Base-by-base conservation (phyloP, 352 stramenopile genomes). In the Phytophthora cajani region DNA sequence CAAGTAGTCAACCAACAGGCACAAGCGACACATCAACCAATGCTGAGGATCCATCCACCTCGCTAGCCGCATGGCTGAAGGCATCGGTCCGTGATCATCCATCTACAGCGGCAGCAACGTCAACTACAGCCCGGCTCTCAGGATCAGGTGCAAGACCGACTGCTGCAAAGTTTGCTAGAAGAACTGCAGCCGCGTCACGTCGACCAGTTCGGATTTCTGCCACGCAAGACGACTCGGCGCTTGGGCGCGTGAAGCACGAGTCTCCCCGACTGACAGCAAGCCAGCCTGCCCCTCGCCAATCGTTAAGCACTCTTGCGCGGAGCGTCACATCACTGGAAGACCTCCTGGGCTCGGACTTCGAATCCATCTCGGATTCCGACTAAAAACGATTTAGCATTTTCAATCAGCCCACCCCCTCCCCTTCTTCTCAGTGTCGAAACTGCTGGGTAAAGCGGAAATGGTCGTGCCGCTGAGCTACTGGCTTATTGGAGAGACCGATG, bases 311-410 rank as follows among this genome's bases (percentile, higher is more conserved):
- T 25, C 51, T 67, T 57, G 64, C 64, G 2, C 58, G 59, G 38
- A 60, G 50, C 30, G 54, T 67, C 5, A 71, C 38, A 17, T 57
- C 64, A 2, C 30, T 71, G 11, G 4, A 56, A 61, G 64, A 71
- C 16, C 64, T 71, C 2, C 9, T 71, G 16, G 64, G 64, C 27
- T 71, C 64, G 27, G 64, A 71, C 27, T 71, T 71, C 36, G 38
- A 71, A 46, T 69, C 62, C 5, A 42, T 60, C 27, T 71, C 64
- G 19, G 64, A 66, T 56, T 69, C 62, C 12, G 44, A 50, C 21
- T 23, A 23, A 49, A 49, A 49, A 27, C 2, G 1, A 4, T 27
- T 27, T 27, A 27, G 23, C 23, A 2, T 27, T 27, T 27, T 27
- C 2, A 27, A 27, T 27, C 23, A 27, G 23, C 23, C 23, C 23